Conservation (phyloP, 805 yeast genomes). For the Pichia ethanolica region DNA sequence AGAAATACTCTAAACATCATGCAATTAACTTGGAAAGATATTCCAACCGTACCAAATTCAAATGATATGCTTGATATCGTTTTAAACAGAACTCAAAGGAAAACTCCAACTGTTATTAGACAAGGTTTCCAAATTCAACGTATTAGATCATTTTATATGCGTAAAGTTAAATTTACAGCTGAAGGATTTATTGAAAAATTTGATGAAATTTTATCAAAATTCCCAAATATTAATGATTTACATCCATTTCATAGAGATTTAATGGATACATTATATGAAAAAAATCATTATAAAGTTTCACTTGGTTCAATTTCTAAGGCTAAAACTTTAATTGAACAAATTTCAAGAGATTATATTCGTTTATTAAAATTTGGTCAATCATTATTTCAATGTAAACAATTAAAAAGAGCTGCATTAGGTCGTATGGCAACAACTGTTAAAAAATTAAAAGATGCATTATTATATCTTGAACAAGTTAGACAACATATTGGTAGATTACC, state of each 20-base stretch:
- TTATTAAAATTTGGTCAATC: conserved; percentile 96
- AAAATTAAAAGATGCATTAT: conserved; percentile 88
- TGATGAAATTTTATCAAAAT: conserved; percentile 74
- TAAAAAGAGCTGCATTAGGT: conserved; percentile 97
- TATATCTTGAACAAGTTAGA: conserved; percentile 94
- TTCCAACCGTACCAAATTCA: conserved; percentile 87
- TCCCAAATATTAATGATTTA: conserved; percentile 94
- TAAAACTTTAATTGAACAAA: conserved; percentile 90
- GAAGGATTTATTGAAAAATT: conserved; percentile 95
- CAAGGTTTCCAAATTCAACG: conserved; percentile 95
- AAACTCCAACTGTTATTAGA: conserved; percentile 97
- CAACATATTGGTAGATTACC: conserved; percentile 99
- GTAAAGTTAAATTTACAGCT: conserved; percentile 93
- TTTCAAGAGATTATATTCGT: conserved; percentile 90
- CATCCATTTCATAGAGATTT: conserved; percentile 98
- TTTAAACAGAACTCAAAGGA: conserved; percentile 94
- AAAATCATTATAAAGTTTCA: conserved; percentile 96
- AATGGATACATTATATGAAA: conserved; percentile 96
- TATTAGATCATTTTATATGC: conserved; percentile 95
- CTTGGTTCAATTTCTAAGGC: conserved; percentile 93
- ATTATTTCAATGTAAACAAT: conserved; percentile 95
- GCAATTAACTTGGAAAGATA: conserved; percentile 99
- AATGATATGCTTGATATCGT: conserved; percentile 94
- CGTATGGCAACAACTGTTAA: conserved; percentile 98
- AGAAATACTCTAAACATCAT: conserved; percentile 32